Conservation (phyloP, 2,329 filamentous ascomycete genomes). For the Apiospora malaysiana region DNA sequence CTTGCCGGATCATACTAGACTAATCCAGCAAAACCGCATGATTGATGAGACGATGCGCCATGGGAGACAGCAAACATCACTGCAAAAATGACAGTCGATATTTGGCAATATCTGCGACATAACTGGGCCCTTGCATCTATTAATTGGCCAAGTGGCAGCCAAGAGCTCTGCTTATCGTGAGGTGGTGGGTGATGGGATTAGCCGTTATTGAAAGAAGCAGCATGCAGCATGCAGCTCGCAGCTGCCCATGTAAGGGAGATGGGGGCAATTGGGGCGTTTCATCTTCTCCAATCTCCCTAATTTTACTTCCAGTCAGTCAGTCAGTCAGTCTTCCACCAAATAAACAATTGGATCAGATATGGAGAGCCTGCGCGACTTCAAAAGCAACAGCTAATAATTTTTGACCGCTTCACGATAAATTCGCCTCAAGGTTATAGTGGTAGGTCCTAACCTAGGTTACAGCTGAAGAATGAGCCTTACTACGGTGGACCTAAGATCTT, state of each 20-base stretch:
- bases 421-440: background rate
- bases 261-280: background rate
- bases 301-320: too few species aligned
- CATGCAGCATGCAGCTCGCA: conserved; percentile 3
- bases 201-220: conserved; percentile 4
- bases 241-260: conserved; percentile 13
- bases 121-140: background rate
- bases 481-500: background rate
- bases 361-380: background rate
- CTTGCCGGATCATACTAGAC: too few species aligned
- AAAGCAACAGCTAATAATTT: background rate
- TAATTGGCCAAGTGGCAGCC: background rate
- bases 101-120: background rate
- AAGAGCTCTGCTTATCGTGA: background rate
- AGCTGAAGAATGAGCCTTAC: background rate
- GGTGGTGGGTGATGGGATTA: background rate
- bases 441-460: too few species aligned
- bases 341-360: background rate
- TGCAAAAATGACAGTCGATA: background rate
- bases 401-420: background rate
- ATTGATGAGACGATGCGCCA: background rate
- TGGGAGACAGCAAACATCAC: too few species aligned
- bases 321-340: background rate
- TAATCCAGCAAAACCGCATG: background rate
- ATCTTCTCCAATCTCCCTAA: background rate